Conservation (phyloP, 345 rosid genomes). For the Dipteronia sinensis region DNA sequence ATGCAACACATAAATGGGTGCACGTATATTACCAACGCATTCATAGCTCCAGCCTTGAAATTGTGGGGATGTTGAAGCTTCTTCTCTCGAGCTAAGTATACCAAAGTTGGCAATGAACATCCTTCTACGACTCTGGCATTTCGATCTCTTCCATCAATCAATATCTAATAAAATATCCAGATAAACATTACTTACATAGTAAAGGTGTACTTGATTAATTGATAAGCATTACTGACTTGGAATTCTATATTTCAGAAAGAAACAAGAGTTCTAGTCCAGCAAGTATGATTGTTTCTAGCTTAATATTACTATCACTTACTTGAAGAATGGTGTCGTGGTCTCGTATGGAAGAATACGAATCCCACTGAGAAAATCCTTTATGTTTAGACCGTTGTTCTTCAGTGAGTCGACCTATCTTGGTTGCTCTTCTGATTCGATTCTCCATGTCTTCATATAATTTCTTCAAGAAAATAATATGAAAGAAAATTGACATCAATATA, state of each 20-base stretch:
- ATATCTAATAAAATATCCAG: constrained; percentile 35
- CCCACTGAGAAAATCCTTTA: constrained; percentile 63
- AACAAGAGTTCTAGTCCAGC: too few relatives aligned
- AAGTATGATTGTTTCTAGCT: too few relatives aligned
- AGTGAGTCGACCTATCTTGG: too few relatives aligned
- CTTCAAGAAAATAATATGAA: constrained; percentile 12
- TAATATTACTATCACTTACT: constrained; percentile 32
- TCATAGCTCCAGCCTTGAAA: constrained; percentile 90
- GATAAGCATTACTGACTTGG: too few relatives aligned
- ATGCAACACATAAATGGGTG: too few relatives aligned
- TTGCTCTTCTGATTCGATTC: constrained; percentile 22
- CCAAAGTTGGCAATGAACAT: constrained; percentile 55
- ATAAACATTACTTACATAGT: too few relatives aligned
- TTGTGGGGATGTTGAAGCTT: constrained; percentile 64
- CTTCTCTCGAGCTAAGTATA: constrained; percentile 82
- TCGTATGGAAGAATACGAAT: constrained; percentile 37
- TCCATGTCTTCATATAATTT: constrained; percentile 58
- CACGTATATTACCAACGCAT: constrained; percentile 54
- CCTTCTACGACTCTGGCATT: constrained; percentile 35
- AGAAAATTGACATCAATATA: constrained; percentile 8
- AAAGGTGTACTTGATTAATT: too few relatives aligned
- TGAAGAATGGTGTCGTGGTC: constrained; percentile 64
- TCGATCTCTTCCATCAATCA: constrained; percentile 53
- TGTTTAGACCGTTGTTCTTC: constrained; percentile 15
- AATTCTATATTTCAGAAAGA: too few relatives aligned